Conservation (phyloP, 352 stramenopile genomes). For the Phytophthora cactorum region DNA sequence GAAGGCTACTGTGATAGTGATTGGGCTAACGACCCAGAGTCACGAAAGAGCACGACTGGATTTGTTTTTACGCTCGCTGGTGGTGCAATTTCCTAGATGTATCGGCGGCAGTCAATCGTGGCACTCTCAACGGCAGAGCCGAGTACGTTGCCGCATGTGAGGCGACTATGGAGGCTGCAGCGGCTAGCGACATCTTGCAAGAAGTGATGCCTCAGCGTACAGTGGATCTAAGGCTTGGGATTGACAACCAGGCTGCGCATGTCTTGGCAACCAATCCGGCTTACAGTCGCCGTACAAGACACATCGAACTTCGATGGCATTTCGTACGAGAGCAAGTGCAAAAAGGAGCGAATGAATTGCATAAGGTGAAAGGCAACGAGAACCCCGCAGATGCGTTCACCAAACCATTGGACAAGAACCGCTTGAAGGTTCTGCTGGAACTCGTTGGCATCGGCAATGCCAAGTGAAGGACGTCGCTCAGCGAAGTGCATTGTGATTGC, state of each 20-base stretch:
- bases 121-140: neutral
- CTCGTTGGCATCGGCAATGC: neutral
- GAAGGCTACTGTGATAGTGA: neutral
- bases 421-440: neutral
- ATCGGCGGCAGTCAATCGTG: neutral
- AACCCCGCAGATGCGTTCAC: neutral
- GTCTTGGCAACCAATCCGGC: neutral
- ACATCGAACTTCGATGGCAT: neutral
- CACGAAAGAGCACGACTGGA: neutral
- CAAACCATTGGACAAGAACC: neutral
- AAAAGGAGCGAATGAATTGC: neutral
- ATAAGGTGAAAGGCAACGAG: neutral
- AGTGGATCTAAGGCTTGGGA: neutral
- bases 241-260: neutral
- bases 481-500: neutral
- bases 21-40: constrained; percentile 1
- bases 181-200: neutral
- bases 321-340: neutral
- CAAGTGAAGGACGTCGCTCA: neutral
- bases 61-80: neutral
- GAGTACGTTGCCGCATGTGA: neutral
- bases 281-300: no score
- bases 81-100: neutral
- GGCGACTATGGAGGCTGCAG: neutral
- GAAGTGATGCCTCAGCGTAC: neutral